Percentiles rank a stretch among this genome's conserved stretches.
These are phyloP conservation scores for Podaxis rugospora DNA, from an alignment of 768 basidiomycete genomes.

Conservation along the genomic window DNA sequence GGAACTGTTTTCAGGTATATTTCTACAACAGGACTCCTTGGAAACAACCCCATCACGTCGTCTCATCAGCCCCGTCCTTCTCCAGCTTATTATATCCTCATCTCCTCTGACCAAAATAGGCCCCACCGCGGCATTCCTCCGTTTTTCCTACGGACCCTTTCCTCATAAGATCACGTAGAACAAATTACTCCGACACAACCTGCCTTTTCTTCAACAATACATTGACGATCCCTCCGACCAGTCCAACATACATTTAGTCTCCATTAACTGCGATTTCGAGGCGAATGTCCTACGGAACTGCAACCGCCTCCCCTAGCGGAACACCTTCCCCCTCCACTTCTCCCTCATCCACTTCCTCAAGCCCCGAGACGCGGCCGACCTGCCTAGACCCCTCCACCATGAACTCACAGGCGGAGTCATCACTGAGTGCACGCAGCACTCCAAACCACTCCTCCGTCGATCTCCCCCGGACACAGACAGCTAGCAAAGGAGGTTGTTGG, in stretches of 20 bases:
- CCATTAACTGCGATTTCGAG: slow-evolving; percentile 10
- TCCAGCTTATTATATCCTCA: slow-evolving; percentile 25
- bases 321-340: slow-evolving; percentile 47
- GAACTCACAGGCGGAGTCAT: slow-evolving; percentile 22
- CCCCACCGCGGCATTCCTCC: slow-evolving; percentile 24
- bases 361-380: slow-evolving; percentile 36
- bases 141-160: slow-evolving; percentile 31
- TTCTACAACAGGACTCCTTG: slow-evolving; percentile 34
- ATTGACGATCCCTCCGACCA: slow-evolving; percentile 19
- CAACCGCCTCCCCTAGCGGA: slow-evolving; percentile 38
- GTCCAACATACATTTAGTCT: slow-evolving; percentile 13
- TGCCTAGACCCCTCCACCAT: slow-evolving; percentile 32
- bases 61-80: slow-evolving; percentile 23
- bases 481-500: slow-evolving; percentile 79
- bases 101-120: slow-evolving; percentile 30
- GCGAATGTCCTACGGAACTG: slow-evolving; percentile 48
- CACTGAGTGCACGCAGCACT: slow-evolving; percentile 35
- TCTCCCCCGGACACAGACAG: slow-evolving; percentile 47
- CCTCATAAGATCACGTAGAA: slow-evolving; percentile 30
- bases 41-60: slow-evolving; percentile 43
- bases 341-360: slow-evolving; percentile 42
- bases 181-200: slow-evolving; percentile 31
- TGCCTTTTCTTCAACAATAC: slow-evolving; percentile 28
- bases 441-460: slow-evolving; percentile 44
- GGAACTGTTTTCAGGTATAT: slow-evolving; percentile 25